These are phyloP conservation scores for Metschnikowia aberdeeniae DNA, from an alignment of 805 yeast genomes.

Conservation along the genomic window DNA sequence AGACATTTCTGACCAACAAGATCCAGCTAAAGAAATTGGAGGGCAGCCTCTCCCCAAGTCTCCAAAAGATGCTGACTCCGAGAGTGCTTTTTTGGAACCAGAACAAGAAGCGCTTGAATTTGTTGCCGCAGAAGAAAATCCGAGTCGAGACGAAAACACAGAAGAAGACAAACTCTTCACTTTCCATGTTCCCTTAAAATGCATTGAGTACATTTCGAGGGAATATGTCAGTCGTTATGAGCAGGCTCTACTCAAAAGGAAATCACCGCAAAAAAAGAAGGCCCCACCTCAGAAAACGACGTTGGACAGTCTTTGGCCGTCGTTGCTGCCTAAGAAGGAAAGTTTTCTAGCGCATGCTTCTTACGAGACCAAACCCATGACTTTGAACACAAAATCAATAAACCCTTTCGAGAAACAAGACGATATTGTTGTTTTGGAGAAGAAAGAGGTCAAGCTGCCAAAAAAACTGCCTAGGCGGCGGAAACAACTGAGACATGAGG, in stretches of 20 bases:
- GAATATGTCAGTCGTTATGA: conserved; percentile 14
- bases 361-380: background rate
- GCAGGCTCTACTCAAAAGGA: conserved; percentile 3
- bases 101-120: background rate
- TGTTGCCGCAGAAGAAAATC: background rate
- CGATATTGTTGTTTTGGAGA: background rate
- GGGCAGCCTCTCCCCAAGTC: background rate
- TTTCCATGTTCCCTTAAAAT: conserved; percentile 17
- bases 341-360: background rate
- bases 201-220: conserved; percentile 15
- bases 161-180: conserved; percentile 10
- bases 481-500: conserved; percentile 5
- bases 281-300: conserved; percentile 24
- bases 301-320: conserved; percentile 20
- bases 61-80: background rate
- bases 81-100: background rate
- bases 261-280: conserved; percentile 17
- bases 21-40: background rate
- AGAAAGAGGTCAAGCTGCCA: background rate
- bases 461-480: conserved; percentile 8
- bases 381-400: background rate
- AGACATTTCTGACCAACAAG: background rate
- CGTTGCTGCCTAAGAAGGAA: conserved; percentile 8
- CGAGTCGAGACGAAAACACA: conserved; percentile 2
- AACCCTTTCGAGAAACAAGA: background rate